phyloP scores from a whole-genome alignment of 2,329 filamentous ascomycete species.

The Colletotrichum abscissum region DNA sequence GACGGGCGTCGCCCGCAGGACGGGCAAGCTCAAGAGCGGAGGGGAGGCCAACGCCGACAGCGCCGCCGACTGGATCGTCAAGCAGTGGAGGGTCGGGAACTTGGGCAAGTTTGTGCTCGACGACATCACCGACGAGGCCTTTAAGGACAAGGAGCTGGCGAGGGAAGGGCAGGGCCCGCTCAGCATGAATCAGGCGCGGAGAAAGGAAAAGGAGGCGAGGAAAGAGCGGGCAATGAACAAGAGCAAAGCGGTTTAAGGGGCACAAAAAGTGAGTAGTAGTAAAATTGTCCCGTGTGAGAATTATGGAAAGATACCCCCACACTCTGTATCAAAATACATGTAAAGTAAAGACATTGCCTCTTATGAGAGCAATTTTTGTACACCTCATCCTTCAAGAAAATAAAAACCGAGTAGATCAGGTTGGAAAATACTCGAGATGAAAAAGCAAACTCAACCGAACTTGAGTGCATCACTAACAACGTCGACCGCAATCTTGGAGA shows the following conservation, averaged over 20 bases:
- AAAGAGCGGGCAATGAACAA: conserved; percentile 47
- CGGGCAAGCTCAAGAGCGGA: conserved; percentile 80
- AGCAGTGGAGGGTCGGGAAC: conserved; percentile 82
- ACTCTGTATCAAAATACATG: conserved; percentile 26
- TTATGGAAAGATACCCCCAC: conserved; percentile 32
- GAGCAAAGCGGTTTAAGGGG: conserved; percentile 18
- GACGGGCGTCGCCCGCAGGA: conserved; percentile 75
- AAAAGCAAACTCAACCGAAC: conserved; percentile 2
- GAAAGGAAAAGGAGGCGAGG: conserved; percentile 70
- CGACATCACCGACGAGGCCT: conserved; percentile 71
- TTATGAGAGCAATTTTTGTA: conserved; percentile 19
- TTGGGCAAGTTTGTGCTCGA: conserved; percentile 86
- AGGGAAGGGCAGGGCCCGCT: conserved; percentile 57
- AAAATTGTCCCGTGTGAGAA: background rate
- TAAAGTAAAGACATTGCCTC: conserved; percentile 1
- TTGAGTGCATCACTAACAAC: background rate
- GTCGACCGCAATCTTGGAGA: background rate
- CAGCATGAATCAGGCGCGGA: conserved; percentile 77
- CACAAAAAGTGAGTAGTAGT: background rate
- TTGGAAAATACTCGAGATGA: background rate
- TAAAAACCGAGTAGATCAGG: background rate
- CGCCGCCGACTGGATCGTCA: conserved; percentile 83
- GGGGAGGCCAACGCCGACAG: conserved; percentile 77
- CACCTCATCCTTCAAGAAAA: conserved; percentile 15
- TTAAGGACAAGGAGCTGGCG: conserved; percentile 61